Conservation (phyloP, 176 grass and related monocot species). For the Pharus latifolius region DNA sequence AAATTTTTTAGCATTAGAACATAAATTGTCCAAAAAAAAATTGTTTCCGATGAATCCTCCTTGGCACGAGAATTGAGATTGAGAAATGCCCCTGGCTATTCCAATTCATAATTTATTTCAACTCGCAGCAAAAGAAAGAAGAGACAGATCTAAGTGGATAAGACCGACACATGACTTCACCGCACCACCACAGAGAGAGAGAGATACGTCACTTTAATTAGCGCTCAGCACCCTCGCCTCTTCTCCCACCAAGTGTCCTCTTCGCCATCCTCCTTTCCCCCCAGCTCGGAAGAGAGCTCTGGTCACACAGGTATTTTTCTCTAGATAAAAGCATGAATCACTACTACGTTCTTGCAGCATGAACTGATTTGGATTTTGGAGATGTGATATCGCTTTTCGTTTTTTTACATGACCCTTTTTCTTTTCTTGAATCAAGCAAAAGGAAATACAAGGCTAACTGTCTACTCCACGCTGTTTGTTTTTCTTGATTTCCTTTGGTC, state of each 20-base stretch:
- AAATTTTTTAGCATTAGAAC: too few relatives aligned
- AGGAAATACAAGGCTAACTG: background rate
- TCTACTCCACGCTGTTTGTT: background rate
- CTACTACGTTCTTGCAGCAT: background rate
- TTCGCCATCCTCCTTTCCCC: background rate
- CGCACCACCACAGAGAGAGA: background rate
- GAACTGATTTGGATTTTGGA: background rate
- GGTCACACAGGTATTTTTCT: too few relatives aligned
- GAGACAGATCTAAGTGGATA: slow-evolving; percentile 33
- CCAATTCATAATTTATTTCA: background rate
- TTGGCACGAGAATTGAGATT: too few relatives aligned
- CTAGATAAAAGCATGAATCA: background rate
- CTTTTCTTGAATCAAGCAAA: background rate
- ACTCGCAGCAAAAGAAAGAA: background rate
- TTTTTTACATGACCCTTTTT: too few relatives aligned
- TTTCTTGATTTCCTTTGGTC: background rate
- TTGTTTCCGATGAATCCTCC: too few relatives aligned
- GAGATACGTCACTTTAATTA: slow-evolving; percentile 22
- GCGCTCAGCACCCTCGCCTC: slow-evolving; percentile 7
- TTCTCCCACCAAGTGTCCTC: slow-evolving; percentile 13
- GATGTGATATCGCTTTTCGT: background rate
- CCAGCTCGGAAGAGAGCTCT: too few relatives aligned
- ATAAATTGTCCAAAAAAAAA: too few relatives aligned
- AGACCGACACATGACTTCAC: slow-evolving; percentile 24
- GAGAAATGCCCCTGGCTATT: too few relatives aligned